Evolutionary conservation across 371 early-diverging fungal species (phyloP).

Genomic region (Mortierella sp.): DNA sequence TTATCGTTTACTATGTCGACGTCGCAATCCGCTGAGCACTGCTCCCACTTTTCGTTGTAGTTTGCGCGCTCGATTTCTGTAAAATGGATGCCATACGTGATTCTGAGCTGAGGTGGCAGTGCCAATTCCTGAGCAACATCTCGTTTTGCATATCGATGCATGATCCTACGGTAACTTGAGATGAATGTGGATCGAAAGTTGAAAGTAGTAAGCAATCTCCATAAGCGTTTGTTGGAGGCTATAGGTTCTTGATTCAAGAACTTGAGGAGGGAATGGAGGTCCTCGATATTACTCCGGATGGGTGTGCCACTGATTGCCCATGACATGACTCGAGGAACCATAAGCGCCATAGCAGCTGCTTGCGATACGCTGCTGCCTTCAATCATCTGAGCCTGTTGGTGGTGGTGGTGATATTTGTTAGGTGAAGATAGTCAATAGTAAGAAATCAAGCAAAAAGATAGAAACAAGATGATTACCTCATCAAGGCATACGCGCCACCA

Average conservation of each 20-base stretch:
- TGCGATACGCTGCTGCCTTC: constrained; percentile 59
- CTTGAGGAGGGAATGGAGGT: constrained; percentile 64
- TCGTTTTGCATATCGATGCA: constrained; percentile 72
- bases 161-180: constrained; percentile 57
- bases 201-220: constrained; percentile 21
- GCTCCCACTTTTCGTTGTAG: constrained; percentile 69
- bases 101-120: constrained; percentile 68
- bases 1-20: constrained; percentile 10
- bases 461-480: constrained; percentile 53
- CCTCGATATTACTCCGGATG: constrained; percentile 60
- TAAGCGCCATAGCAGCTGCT: constrained; percentile 67
- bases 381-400: constrained; percentile 76
- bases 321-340: constrained; percentile 69
- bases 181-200: constrained; percentile 47
- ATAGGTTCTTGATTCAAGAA: constrained; percentile 61
- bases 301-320: constrained; percentile 87
- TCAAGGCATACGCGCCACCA: constrained; percentile 76
- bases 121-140: constrained; percentile 64
- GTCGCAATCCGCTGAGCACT: constrained; percentile 53
- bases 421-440: neutral
- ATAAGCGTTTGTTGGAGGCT: constrained; percentile 38
- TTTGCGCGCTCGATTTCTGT: constrained; percentile 71
- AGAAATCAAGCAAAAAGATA: neutral
- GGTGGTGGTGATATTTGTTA: neutral
- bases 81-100: constrained; percentile 64